Evolutionary conservation across 306 rosid genomes (phyloP).

Genomic region (Crataegus laevigata): DNA sequence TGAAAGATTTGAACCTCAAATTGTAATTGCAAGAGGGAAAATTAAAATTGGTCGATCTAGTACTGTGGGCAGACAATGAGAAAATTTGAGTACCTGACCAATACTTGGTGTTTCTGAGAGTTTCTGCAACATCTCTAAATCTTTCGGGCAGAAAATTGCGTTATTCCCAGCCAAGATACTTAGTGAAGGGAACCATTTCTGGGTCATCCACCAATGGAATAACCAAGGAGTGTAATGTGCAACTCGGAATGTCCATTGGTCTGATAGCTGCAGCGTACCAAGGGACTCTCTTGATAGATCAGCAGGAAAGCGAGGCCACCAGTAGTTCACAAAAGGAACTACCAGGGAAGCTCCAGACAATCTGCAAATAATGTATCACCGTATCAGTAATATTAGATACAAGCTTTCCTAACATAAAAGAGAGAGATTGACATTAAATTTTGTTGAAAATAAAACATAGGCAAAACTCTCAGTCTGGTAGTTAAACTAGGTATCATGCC

Average conservation of each 20-base stretch:
- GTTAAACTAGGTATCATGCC: slow-evolving; percentile 30
- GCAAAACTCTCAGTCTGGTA: neutral
- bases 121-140: slow-evolving; percentile 35
- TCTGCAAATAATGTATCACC: slow-evolving; percentile 33
- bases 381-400: neutral
- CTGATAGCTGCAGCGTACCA: slow-evolving; percentile 23
- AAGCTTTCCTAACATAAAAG: neutral
- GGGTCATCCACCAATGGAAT: slow-evolving; percentile 74
- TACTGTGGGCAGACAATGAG: neutral
- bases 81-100: slow-evolving; percentile 33
- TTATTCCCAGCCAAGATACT: slow-evolving; percentile 11
- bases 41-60: neutral
- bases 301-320: slow-evolving; percentile 62
- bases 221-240: slow-evolving; percentile 73
- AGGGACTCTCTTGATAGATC: slow-evolving; percentile 31
- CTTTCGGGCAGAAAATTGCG: slow-evolving; percentile 22
- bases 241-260: slow-evolving; percentile 41
- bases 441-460: neutral
- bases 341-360: slow-evolving; percentile 68
- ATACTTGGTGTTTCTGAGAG: slow-evolving; percentile 18
- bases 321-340: slow-evolving; percentile 58
- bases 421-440: neutral
- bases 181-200: slow-evolving; percentile 59
- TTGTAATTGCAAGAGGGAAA: neutral
- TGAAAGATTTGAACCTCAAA: neutral